These are phyloP conservation scores for Debaryomyces fabryi DNA, from an alignment of 1,139 yeast species.

Conservation along the genomic window DNA sequence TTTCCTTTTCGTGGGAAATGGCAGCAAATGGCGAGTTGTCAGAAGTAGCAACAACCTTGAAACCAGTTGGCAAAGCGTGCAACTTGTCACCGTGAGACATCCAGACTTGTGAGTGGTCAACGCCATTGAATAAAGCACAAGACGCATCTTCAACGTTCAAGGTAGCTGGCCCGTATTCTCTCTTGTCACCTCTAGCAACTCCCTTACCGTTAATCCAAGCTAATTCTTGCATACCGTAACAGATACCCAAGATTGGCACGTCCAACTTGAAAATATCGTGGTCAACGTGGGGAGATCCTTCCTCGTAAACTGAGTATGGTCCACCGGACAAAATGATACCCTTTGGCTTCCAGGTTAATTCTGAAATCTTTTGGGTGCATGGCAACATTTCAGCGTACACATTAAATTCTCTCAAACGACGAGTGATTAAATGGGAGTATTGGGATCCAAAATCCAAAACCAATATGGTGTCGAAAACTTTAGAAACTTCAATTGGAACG, in stretches of 20 bases:
- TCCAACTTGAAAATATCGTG: slow-evolving; percentile 85
- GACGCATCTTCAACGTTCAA: slow-evolving; percentile 69
- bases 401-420: slow-evolving; percentile 97
- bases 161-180: slow-evolving; percentile 98
- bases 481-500: slow-evolving; percentile 65
- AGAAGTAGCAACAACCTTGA: slow-evolving; percentile 86
- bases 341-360: slow-evolving; percentile 91
- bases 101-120: slow-evolving; percentile 96
- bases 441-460: slow-evolving; percentile 98
- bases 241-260: slow-evolving; percentile 95
- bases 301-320: slow-evolving; percentile 96
- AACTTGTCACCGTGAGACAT: slow-evolving; percentile 99
- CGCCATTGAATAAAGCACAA: slow-evolving; percentile 80
- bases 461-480: slow-evolving; percentile 91
- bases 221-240: slow-evolving; percentile 99
- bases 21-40: slow-evolving; percentile 96
- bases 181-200: slow-evolving; percentile 94
- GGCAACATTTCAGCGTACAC: slow-evolving; percentile 99
- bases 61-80: slow-evolving; percentile 86
- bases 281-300: slow-evolving; percentile 97
- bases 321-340: slow-evolving; percentile 97
- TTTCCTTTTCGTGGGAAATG: slow-evolving; percentile 71
- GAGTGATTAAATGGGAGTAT: slow-evolving; percentile 93
- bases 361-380: slow-evolving; percentile 94
- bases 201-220: slow-evolving; percentile 98